Percentiles rank a stretch among this genome's conserved stretches.
phyloP scores from a whole-genome alignment of 805 yeast species.

The Lachancea sp. region DNA sequence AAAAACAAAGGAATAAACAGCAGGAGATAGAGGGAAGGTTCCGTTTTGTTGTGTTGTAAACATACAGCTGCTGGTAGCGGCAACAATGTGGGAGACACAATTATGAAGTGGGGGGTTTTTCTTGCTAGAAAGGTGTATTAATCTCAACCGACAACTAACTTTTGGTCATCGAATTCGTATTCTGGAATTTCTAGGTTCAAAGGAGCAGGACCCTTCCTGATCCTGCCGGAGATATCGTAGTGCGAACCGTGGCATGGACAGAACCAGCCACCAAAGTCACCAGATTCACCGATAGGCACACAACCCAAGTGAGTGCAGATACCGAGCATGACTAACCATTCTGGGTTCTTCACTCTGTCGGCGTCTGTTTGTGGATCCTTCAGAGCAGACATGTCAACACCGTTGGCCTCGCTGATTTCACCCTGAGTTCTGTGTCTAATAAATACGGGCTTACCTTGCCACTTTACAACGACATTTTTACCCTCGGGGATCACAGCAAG shows the following conservation, averaged over 20 bases:
- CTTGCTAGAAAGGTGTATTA: not conserved
- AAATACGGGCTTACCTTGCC: conserved; percentile 99
- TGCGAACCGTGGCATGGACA: conserved; percentile 99
- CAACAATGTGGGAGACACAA: not conserved
- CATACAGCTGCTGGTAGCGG: not conserved
- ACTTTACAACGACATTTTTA: conserved; percentile 94
- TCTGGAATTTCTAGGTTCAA: conserved; percentile 94
- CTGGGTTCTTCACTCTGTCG: conserved; percentile 93
- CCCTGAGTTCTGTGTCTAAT: conserved; percentile 95
- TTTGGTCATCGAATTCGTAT: conserved; percentile 80
- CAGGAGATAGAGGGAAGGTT: not conserved
- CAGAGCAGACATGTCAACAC: conserved; percentile 64
- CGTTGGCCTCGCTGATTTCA: conserved; percentile 93
- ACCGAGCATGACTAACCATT: conserved; percentile 99
- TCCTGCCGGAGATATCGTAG: conserved; percentile 99
- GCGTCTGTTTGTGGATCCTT: conserved; percentile 94
- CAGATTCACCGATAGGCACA: conserved; percentile 99
- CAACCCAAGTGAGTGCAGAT: conserved; percentile 99
- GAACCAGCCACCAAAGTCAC: conserved; percentile 99
- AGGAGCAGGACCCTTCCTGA: conserved; percentile 99
- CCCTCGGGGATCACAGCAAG: conserved; percentile 92
- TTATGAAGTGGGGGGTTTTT: not conserved
- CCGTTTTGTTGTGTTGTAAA: too few relatives aligned
- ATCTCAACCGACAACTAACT: conserved; percentile 77
- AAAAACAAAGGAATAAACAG: conserved; percentile 1